Percentiles rank a stretch among this genome's conserved stretches.
Conservation (phyloP, 768 basidiomycete genomes). For the Strobilomyces confusus region DNA sequence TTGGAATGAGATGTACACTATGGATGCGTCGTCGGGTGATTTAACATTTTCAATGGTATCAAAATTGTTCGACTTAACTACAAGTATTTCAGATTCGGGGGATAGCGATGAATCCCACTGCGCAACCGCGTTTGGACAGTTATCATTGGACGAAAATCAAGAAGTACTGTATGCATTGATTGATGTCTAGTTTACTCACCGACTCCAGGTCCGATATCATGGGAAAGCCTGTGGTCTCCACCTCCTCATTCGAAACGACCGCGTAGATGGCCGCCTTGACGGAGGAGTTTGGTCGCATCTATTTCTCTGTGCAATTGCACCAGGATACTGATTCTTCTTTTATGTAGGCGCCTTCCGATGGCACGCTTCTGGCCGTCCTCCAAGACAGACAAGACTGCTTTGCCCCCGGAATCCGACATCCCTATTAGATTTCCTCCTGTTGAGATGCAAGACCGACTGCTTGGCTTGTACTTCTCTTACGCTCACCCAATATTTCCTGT, state of each 20-base stretch:
- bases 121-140: constrained; percentile 59
- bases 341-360: constrained; percentile 64
- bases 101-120: constrained; percentile 41
- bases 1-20: constrained; percentile 59
- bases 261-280: constrained; percentile 63
- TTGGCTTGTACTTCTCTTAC: constrained; percentile 77
- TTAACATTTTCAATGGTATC: neutral
- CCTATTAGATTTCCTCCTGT: constrained; percentile 55
- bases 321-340: constrained; percentile 13
- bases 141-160: constrained; percentile 73
- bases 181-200: constrained; percentile 10
- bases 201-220: constrained; percentile 74
- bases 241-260: constrained; percentile 60
- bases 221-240: constrained; percentile 75
- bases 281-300: constrained; percentile 60
- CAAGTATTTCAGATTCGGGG: constrained; percentile 24
- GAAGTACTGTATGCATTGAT: constrained; percentile 42
- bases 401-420: constrained; percentile 41
- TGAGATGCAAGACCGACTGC: constrained; percentile 60
- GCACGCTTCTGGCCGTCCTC: constrained; percentile 69
- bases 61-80: constrained; percentile 18
- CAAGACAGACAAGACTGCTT: constrained; percentile 35
- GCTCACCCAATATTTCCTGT: constrained; percentile 83
- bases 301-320: constrained; percentile 4
- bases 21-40: constrained; percentile 40